Evolutionary conservation across 2,329 filamentous ascomycete species (phyloP), one percentile per base, ranked within the genome.

Genomic region (Neonectria ditissima): DNA sequence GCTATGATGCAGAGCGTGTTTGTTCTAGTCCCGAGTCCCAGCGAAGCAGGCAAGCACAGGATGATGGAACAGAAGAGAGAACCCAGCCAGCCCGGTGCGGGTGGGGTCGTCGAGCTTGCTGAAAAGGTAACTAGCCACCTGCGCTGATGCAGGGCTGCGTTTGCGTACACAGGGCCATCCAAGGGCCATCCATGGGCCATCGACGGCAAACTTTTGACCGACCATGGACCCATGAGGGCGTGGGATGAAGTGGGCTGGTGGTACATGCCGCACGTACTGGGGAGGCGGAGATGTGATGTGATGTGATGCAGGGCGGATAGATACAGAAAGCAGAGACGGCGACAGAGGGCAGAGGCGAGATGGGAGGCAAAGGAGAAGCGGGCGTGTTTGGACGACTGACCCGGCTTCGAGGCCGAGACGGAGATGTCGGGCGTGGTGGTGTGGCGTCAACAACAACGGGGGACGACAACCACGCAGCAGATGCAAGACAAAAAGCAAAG

Each of bases 1-100:
- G 69, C 69, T 70, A 59, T 56, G 54, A 68, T 67, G 67, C 62
- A 59, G 62, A 66, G 65, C 67, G 65, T 5, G 57, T 66, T 64
- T 54, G 55, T 51, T 37, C 52, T 61, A 58, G 52, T 52, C 30
- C 47, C 47, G 37, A 28, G 39, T 59, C 50, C 37, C 45, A 39
- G 51, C 41, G 34, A 56, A 24, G 47, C 51, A 48, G 45, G 51
- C 43, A 51, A 18, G 16, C 26, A 48, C 22, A 18, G n/a, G n/a
- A n/a, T n/a, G n/a, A n/a, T n/a, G n/a, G n/a, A 7, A 34, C 14
- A 34, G 30, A 34, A 14, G 10, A 37, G 24, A 43, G 20, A 22
- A 3, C 11, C 53, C 41, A 55, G 53, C 53, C 28, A 58, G 45
- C 55, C 55, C 55, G 30, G 56, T 37, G 50, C 48, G 43, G 56